These are phyloP conservation scores for Acephala macrosclerotiorum DNA, from an alignment of 2,329 filamentous ascomycete genomes.

Conservation along the genomic window DNA sequence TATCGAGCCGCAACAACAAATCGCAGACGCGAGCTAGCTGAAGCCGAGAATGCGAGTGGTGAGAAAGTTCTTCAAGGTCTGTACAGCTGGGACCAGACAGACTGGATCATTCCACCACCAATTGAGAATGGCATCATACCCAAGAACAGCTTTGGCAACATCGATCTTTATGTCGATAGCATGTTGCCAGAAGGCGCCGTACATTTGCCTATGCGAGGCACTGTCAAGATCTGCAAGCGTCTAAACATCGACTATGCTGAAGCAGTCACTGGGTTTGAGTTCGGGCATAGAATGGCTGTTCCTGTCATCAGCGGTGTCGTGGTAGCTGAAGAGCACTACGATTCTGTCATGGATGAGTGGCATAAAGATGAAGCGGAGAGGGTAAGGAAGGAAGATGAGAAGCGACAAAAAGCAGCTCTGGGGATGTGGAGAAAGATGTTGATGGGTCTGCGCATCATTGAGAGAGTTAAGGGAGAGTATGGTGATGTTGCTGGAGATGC, in stretches of 20 bases:
- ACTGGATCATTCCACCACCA: constrained; percentile 92
- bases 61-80: constrained; percentile 87
- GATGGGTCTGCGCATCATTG: constrained; percentile 82
- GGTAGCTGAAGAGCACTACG: constrained; percentile 80
- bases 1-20: constrained; percentile 91
- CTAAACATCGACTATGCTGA: constrained; percentile 90
- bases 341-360: constrained; percentile 79
- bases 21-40: constrained; percentile 86
- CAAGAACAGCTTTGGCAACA: constrained; percentile 95
- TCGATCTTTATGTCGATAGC: constrained; percentile 91
- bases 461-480: constrained; percentile 80
- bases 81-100: constrained; percentile 84
- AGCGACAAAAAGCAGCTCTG: constrained; percentile 76
- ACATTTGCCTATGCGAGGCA: constrained; percentile 82
- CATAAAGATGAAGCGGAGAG: constrained; percentile 79
- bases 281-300: constrained; percentile 92
- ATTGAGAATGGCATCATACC: constrained; percentile 87
- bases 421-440: constrained; percentile 86
- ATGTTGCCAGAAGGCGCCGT: constrained; percentile 89
- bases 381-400: constrained; percentile 81
- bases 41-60: constrained; percentile 77
- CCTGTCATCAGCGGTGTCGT: constrained; percentile 92
- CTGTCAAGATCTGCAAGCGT: constrained; percentile 81
- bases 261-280: constrained; percentile 95
- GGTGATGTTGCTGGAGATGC: constrained; percentile 63